Evolutionary conservation across 2,329 filamentous ascomycete species (phyloP).

Genomic region (Clarireedia sp.): DNA sequence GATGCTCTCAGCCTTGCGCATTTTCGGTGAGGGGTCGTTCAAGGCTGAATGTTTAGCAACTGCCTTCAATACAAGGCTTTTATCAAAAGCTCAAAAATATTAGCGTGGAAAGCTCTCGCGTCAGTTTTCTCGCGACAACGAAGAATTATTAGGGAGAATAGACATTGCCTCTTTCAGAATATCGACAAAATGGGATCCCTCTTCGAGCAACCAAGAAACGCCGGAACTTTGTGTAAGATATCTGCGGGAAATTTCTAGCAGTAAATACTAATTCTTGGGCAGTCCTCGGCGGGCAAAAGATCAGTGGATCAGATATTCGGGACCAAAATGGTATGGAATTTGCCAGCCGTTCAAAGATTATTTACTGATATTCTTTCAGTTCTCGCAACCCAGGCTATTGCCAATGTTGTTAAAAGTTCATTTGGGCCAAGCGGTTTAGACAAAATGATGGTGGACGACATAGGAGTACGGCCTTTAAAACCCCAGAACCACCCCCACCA

Average conservation of each 20-base stretch:
- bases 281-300: slow-evolving; percentile 94
- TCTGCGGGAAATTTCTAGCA: background rate
- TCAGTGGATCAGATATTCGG: slow-evolving; percentile 90
- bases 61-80: slow-evolving; percentile 8
- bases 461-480: slow-evolving; percentile 57
- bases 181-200: slow-evolving; percentile 76
- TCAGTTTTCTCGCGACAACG: slow-evolving; percentile 10
- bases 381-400: slow-evolving; percentile 89
- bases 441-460: slow-evolving; percentile 99
- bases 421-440: slow-evolving; percentile 95
- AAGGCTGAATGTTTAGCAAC: background rate
- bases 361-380: slow-evolving; percentile 44
- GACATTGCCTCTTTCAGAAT: background rate
- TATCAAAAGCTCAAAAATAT: slow-evolving; percentile 8
- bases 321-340: slow-evolving; percentile 76
- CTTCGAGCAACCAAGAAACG: slow-evolving; percentile 89
- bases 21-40: background rate
- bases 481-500: slow-evolving; percentile 5
- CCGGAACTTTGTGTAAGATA: slow-evolving; percentile 74
- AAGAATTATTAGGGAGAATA: slow-evolving; percentile 1
- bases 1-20: background rate
- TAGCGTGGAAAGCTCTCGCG: slow-evolving; percentile 12
- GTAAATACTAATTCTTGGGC: slow-evolving; percentile 26
- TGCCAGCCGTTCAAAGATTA: slow-evolving; percentile 7
- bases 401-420: slow-evolving; percentile 98